phyloP scores from a whole-genome alignment of 768 basidiomycete genomes.

The Crepidotus variabilis region DNA sequence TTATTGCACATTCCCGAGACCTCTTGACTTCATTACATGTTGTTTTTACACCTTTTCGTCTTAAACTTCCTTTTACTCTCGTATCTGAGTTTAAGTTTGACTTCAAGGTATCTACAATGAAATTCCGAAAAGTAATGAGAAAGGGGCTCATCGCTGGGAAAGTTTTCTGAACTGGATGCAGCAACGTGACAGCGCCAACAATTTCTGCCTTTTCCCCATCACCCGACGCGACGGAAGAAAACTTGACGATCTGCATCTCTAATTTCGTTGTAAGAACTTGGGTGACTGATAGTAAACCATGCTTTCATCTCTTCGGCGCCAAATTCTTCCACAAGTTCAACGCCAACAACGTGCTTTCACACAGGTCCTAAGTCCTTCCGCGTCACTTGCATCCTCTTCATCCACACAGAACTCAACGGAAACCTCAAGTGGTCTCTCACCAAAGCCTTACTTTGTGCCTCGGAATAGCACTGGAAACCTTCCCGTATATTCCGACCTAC shows the following conservation, averaged over 20 bases:
- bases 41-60: conserved; percentile 18
- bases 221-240: too few relatives aligned
- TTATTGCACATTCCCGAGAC: conserved; percentile 18
- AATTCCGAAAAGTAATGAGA: too few relatives aligned
- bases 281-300: neutral
- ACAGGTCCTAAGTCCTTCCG: conserved; percentile 5
- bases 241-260: too few relatives aligned
- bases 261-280: too few relatives aligned
- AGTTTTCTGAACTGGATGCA: too few relatives aligned
- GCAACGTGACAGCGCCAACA: too few relatives aligned
- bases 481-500: conserved; percentile 74
- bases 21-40: conserved; percentile 24
- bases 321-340: neutral
- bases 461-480: conserved; percentile 65
- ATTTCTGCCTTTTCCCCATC: too few relatives aligned
- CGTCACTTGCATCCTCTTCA: conserved; percentile 5
- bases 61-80: neutral
- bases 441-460: conserved; percentile 52
- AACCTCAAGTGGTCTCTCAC: conserved; percentile 5
- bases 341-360: conserved; percentile 8
- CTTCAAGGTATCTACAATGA: too few relatives aligned
- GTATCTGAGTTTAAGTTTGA: too few relatives aligned
- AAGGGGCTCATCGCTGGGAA: too few relatives aligned
- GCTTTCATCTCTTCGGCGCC: conserved; percentile 3
- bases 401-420: conserved; percentile 4